Percentiles rank a stretch among this genome's conserved stretches.
Evolutionary conservation across 306 rosid species (phyloP).

Genomic region (Acacia acuminata): DNA sequence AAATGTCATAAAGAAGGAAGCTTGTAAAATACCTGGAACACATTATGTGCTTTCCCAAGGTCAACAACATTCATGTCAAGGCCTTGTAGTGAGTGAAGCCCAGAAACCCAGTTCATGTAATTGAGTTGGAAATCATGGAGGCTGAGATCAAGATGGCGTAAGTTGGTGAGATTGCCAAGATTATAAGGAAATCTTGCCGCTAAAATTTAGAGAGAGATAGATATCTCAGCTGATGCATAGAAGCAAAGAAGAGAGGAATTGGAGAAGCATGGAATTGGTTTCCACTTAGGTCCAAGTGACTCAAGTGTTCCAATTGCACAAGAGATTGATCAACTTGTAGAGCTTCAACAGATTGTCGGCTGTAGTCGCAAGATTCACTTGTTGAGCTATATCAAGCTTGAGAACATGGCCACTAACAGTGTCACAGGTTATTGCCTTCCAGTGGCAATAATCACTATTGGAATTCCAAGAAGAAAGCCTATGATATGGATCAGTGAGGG

Average conservation of each 20-base stretch:
- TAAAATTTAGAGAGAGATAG: neutral
- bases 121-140: neutral
- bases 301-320: neutral
- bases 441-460: neutral
- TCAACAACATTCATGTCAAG: neutral
- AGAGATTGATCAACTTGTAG: neutral
- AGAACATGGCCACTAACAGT: neutral
- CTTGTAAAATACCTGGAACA: conserved; percentile 23
- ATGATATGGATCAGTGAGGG: neutral
- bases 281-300: neutral
- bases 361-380: neutral
- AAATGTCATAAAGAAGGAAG: conserved; percentile 20
- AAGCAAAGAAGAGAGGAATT: neutral
- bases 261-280: neutral
- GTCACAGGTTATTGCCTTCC: neutral
- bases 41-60: neutral
- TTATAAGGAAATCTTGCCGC: conserved; percentile 7
- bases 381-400: neutral
- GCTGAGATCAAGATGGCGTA: conserved; percentile 16
- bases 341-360: neutral
- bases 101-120: conserved; percentile 26
- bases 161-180: conserved; percentile 28
- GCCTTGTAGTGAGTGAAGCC: conserved; percentile 13
- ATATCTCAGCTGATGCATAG: neutral
- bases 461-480: neutral